Percentiles rank a stretch among this genome's conserved stretches.
These are phyloP conservation scores for Musa acuminata DNA, from an alignment of 176 grass and related monocot genomes.

Conservation along the genomic window DNA sequence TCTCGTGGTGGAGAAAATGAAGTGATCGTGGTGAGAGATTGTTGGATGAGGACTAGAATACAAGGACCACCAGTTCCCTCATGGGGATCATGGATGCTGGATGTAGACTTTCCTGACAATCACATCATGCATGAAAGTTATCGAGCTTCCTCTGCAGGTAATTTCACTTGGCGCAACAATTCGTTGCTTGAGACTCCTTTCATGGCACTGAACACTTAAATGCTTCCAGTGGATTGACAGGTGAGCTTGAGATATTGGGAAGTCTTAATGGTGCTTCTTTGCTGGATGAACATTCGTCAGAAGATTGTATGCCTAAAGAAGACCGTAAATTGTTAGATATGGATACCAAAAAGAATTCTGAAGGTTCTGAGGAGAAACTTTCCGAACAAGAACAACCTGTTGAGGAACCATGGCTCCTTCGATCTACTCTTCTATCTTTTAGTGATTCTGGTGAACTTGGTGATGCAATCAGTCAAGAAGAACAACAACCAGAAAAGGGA, in stretches of 20 bases:
- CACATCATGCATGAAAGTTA: slow-evolving; percentile 20
- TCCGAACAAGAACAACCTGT: slow-evolving; percentile 45
- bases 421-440: slow-evolving; percentile 27
- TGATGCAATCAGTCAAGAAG: slow-evolving; percentile 14
- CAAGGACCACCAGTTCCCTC: slow-evolving; percentile 41
- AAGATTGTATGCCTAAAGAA: slow-evolving; percentile 23
- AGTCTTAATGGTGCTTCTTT: slow-evolving; percentile 49
- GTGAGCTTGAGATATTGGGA: slow-evolving; percentile 53
- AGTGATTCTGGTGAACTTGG: slow-evolving; percentile 3
- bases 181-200: slow-evolving; percentile 20
- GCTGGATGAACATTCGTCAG: slow-evolving; percentile 28
- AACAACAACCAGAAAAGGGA: slow-evolving; percentile 32
- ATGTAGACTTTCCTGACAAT: slow-evolving; percentile 31
- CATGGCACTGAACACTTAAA: slow-evolving; percentile 77
- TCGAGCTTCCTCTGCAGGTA: slow-evolving; percentile 47
- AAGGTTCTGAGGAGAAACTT: slow-evolving; percentile 11
- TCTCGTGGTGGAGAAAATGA: slow-evolving; percentile 42
- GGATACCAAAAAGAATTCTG: slow-evolving; percentile 18
- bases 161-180: slow-evolving; percentile 15
- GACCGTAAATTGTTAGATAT: slow-evolving; percentile 24
- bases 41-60: slow-evolving; percentile 55
- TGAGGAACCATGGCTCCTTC: slow-evolving; percentile 82
- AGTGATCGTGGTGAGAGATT: slow-evolving; percentile 65
- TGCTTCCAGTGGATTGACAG: slow-evolving; percentile 88
- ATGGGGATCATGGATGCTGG: slow-evolving; percentile 76